Evolutionary conservation across 768 basidiomycete species (phyloP).

Genomic region (Floccularia luteovirens): DNA sequence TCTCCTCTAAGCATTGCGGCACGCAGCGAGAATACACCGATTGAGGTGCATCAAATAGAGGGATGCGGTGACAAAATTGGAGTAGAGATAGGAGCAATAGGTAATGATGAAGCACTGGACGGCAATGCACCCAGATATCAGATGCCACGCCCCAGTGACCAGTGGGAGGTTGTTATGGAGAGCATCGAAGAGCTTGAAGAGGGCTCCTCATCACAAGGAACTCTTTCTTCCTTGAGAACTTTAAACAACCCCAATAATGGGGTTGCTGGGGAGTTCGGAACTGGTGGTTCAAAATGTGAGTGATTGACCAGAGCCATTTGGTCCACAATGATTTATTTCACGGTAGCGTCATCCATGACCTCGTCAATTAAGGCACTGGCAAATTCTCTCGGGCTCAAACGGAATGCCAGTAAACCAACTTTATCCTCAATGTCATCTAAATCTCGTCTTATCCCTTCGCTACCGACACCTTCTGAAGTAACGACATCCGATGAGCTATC

Average conservation of each 20-base stretch:
- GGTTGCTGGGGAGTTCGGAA: slow-evolving; percentile 65
- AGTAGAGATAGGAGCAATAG: slow-evolving; percentile 17
- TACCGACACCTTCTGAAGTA: not conserved
- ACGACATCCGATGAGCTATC: slow-evolving; percentile 24
- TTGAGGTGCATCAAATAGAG: slow-evolving; percentile 7
- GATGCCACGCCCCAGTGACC: slow-evolving; percentile 60
- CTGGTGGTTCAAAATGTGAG: slow-evolving; percentile 54
- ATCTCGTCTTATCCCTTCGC: not conserved
- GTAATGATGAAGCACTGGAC: slow-evolving; percentile 12
- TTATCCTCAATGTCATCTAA: slow-evolving; percentile 8
- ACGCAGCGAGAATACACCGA: slow-evolving; percentile 34
- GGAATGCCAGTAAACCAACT: slow-evolving; percentile 26
- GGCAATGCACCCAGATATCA: slow-evolving; percentile 10
- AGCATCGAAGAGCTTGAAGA: slow-evolving; percentile 66
- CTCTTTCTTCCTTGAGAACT: slow-evolving; percentile 39
- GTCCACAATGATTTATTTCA: slow-evolving; percentile 6
- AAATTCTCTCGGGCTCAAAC: slow-evolving; percentile 68
- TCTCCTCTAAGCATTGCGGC: slow-evolving; percentile 48
- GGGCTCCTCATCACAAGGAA: slow-evolving; percentile 38
- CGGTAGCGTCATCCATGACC: slow-evolving; percentile 47
- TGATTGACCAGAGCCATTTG: slow-evolving; percentile 10
- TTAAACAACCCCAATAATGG: slow-evolving; percentile 18
- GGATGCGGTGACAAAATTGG: slow-evolving; percentile 12
- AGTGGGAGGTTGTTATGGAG: slow-evolving; percentile 87
- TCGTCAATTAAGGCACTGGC: slow-evolving; percentile 75